Evolutionary conservation across 2,329 filamentous ascomycete species (phyloP).

Genomic region (Aspergillus transmontanensis): DNA sequence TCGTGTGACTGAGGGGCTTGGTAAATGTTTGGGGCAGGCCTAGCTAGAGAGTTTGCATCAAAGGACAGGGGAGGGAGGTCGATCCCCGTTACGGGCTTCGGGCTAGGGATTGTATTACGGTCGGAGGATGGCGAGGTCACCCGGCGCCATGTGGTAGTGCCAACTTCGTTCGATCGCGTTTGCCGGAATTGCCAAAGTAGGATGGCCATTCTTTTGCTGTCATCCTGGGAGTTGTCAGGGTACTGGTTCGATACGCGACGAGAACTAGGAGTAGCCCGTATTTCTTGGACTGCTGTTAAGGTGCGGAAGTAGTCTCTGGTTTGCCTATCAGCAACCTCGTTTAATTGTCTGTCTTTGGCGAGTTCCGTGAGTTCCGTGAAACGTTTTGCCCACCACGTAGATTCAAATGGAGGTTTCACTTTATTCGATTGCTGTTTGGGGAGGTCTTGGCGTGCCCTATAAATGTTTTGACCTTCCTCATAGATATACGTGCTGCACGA

Average conservation of each 20-base stretch:
- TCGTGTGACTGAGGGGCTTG: constrained; percentile 34
- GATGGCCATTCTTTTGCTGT: constrained; percentile 45
- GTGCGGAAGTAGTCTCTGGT: constrained; percentile 41
- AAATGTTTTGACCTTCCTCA: constrained; percentile 35
- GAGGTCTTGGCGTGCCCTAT: constrained; percentile 37
- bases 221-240: constrained; percentile 25
- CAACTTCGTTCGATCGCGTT: constrained; percentile 41
- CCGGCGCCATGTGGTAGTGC: constrained; percentile 49
- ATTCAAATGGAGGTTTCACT: constrained; percentile 47
- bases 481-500: constrained; percentile 47
- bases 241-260: constrained; percentile 32
- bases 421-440: constrained; percentile 39
- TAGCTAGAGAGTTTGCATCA: constrained; percentile 37
- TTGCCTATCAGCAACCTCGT: constrained; percentile 40
- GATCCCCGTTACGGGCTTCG: constrained; percentile 32
- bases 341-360: constrained; percentile 42
- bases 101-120: constrained; percentile 41
- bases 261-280: constrained; percentile 38
- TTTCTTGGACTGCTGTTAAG: constrained; percentile 50
- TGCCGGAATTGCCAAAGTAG: constrained; percentile 52
- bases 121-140: constrained; percentile 40
- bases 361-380: constrained; percentile 39
- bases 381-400: constrained; percentile 47
- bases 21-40: constrained; percentile 35
- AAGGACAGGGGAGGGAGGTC: constrained; percentile 41